Evolutionary conservation across 2,329 filamentous ascomycete genomes (phyloP).

Genomic region (Cryphonectria radicalis): DNA sequence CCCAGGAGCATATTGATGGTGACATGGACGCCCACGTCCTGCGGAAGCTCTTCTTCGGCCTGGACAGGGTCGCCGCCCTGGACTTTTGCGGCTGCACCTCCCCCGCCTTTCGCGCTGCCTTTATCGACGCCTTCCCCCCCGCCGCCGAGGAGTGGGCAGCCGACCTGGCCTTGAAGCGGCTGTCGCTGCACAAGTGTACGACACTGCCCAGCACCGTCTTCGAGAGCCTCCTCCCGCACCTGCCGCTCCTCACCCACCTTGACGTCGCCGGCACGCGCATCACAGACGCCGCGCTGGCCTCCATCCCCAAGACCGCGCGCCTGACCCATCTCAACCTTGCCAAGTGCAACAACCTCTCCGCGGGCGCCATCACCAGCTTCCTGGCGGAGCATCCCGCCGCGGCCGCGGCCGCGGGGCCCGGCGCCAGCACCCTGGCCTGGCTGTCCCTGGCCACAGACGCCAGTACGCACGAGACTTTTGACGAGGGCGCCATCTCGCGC

Average conservation of each 20-base stretch:
- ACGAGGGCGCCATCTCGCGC: conserved; percentile 64
- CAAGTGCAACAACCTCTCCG: conserved; percentile 73
- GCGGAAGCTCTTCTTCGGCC: conserved; percentile 69
- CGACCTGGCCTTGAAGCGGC: conserved; percentile 65
- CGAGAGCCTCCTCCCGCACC: conserved; percentile 71
- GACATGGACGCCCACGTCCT: conserved; percentile 73
- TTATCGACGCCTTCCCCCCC: conserved; percentile 58
- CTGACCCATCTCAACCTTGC: conserved; percentile 80
- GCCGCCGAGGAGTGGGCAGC: conserved; percentile 42
- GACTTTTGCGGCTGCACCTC: conserved; percentile 81
- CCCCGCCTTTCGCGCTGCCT: conserved; percentile 66
- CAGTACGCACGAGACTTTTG: conserved; percentile 72
- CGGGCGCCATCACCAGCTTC: conserved; percentile 71
- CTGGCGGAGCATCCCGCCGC: conserved; percentile 72
- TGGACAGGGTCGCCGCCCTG: conserved; percentile 67
- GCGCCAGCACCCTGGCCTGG: conserved; percentile 66
- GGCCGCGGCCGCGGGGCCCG: conserved; percentile 64
- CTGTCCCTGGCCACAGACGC: conserved; percentile 75
- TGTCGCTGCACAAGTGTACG: conserved; percentile 80
- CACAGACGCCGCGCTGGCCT: conserved; percentile 70
- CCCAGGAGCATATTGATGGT: conserved; percentile 80
- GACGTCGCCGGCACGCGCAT: conserved; percentile 80
- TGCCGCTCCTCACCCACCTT: conserved; percentile 72
- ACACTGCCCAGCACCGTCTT: conserved; percentile 70
- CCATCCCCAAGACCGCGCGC: conserved; percentile 71